A percentile compares a stretch with the other conserved stretches of the same genome.
These are phyloP conservation scores for Suillus brevipes DNA, from an alignment of 768 basidiomycete genomes.

Conservation along the genomic window DNA sequence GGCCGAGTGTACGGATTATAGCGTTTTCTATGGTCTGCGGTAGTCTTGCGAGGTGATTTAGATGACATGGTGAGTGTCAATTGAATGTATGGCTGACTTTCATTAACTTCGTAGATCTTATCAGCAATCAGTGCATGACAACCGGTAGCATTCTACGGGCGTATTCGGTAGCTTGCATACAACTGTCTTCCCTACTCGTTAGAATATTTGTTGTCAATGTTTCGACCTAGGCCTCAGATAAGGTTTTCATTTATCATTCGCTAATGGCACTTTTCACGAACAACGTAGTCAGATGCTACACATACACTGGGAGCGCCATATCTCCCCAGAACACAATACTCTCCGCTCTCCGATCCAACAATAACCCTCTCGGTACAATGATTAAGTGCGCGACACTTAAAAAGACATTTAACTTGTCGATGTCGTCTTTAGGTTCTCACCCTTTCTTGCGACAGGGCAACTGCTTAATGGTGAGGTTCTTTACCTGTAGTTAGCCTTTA, in stretches of 20 bases:
- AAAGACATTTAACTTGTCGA: background rate
- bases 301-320: background rate
- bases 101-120: background rate
- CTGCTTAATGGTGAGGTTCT: too few species aligned
- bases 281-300: background rate
- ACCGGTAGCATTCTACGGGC: background rate
- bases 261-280: background rate
- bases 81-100: background rate
- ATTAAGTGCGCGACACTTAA: background rate
- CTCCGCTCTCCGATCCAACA: too few species aligned
- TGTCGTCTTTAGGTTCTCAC: background rate
- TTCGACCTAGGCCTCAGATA: background rate
- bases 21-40: background rate
- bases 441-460: too few species aligned
- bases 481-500: too few species aligned
- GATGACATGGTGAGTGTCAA: background rate
- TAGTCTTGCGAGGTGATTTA: background rate
- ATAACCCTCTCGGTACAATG: too few species aligned
- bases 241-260: background rate
- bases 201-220: background rate
- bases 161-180: background rate
- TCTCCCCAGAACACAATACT: background rate
- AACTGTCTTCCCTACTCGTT: background rate
- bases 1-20: background rate
- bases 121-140: background rate